Conservation (phyloP, 2,329 filamentous ascomycete genomes). For the Paracorniculantispora psalliotae region DNA sequence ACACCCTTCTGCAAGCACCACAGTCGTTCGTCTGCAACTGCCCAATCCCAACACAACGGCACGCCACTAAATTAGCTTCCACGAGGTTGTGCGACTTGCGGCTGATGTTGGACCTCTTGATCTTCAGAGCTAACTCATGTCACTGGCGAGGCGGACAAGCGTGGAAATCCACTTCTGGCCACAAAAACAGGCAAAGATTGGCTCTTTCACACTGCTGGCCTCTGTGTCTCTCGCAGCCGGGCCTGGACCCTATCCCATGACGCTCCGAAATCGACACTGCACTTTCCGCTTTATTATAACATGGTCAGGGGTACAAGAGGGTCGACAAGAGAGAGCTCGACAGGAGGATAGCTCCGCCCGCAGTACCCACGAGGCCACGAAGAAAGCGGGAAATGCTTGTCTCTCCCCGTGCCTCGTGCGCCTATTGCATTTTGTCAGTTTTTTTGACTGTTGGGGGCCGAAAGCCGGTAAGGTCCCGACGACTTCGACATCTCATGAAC, state of each 20-base stretch:
- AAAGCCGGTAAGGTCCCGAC: neutral
- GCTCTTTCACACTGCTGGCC: neutral
- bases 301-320: neutral
- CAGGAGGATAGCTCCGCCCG: neutral
- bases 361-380: neutral
- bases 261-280: neutral
- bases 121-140: conserved; percentile 4
- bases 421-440: neutral
- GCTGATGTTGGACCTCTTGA: neutral
- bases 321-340: neutral
- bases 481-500: too few relatives aligned
- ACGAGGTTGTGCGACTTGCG: neutral
- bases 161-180: neutral
- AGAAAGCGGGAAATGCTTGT: neutral
- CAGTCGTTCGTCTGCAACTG: neutral
- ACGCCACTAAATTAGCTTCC: neutral
- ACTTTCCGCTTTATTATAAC: neutral
- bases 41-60: neutral
- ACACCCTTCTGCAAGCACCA: neutral
- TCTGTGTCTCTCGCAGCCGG: neutral
- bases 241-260: neutral
- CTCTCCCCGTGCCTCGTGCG: neutral
- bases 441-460: neutral
- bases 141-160: neutral
- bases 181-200: neutral